phyloP scores from a whole-genome alignment of 2,329 filamentous ascomycete species.

The Clarireedia sp. region DNA sequence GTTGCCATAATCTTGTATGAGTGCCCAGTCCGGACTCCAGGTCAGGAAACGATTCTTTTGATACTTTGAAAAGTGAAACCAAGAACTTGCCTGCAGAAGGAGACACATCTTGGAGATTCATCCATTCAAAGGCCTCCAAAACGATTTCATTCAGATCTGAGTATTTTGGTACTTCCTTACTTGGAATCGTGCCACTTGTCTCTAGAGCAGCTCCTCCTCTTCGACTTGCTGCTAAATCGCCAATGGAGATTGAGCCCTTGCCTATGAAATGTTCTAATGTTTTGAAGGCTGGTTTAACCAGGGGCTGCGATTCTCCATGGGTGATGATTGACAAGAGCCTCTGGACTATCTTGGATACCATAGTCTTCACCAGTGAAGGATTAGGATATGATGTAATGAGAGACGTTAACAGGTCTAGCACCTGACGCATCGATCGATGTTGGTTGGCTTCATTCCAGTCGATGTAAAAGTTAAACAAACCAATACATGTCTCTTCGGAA shows the following conservation, averaged over 20 bases:
- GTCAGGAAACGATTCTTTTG: conserved; percentile 26
- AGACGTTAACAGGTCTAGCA: conserved; percentile 49
- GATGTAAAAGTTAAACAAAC: conserved; percentile 54
- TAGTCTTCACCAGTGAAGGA: conserved; percentile 32
- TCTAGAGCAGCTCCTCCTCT: neutral
- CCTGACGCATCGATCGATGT: conserved; percentile 54
- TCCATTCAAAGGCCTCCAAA: conserved; percentile 45
- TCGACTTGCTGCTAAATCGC: conserved; percentile 15
- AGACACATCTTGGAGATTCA: conserved; percentile 49
- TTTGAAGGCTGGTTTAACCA: conserved; percentile 63
- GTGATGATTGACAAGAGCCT: conserved; percentile 52
- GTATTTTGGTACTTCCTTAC: neutral
- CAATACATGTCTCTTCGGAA: conserved; percentile 38
- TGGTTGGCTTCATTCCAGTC: conserved; percentile 62
- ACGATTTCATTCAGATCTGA: conserved; percentile 41
- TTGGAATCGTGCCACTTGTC: neutral
- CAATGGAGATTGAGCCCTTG: conserved; percentile 45
- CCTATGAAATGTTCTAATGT: conserved; percentile 57
- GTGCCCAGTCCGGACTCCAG: conserved; percentile 30
- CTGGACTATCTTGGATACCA: conserved; percentile 41
- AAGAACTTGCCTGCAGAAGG: conserved; percentile 54
- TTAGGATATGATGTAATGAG: conserved; percentile 44
- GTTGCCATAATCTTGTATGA: conserved; percentile 39
- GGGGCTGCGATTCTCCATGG: conserved; percentile 51
- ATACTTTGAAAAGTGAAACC: conserved; percentile 45